Evolutionary conservation across 2,329 filamentous ascomycete species (phyloP).

Genomic region (Periconia digitata): DNA sequence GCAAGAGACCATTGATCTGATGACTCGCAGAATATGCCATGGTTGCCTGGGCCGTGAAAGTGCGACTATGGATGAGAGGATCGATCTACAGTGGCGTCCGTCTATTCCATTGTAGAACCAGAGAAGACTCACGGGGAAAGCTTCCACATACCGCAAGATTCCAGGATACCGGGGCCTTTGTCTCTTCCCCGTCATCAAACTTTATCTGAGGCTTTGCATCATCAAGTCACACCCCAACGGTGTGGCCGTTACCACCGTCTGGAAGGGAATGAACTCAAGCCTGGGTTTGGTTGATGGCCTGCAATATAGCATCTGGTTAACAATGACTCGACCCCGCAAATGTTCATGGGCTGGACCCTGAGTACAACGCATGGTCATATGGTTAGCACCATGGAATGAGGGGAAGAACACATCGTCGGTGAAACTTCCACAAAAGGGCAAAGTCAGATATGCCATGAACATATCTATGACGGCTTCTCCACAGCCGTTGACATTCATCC

Average conservation of each 20-base stretch:
- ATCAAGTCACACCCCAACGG: too few species aligned
- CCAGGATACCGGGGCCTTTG: too few species aligned
- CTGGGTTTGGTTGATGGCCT: too few species aligned
- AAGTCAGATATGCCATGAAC: neutral
- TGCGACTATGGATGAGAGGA: conserved; percentile 37
- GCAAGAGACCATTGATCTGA: conserved; percentile 19
- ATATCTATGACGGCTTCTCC: neutral
- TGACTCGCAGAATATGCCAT: too few species aligned
- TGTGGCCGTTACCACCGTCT: neutral
- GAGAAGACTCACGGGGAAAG: too few species aligned
- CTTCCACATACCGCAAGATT: too few species aligned
- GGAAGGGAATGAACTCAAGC: neutral
- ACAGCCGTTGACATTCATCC: neutral
- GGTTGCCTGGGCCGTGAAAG: too few species aligned
- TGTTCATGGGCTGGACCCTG: too few species aligned
- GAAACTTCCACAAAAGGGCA: neutral
- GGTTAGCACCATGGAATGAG: neutral
- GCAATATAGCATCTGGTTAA: too few species aligned
- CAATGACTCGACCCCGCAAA: neutral
- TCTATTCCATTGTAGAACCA: too few species aligned
- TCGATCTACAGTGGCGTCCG: neutral
- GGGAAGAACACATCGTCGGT: neutral
- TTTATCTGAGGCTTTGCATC: neutral
- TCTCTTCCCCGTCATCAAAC: too few species aligned
- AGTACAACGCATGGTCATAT: neutral